These are phyloP conservation scores for Spergularia azorica DNA, from an alignment of 179 eudicot species.

Conservation along the genomic window DNA sequence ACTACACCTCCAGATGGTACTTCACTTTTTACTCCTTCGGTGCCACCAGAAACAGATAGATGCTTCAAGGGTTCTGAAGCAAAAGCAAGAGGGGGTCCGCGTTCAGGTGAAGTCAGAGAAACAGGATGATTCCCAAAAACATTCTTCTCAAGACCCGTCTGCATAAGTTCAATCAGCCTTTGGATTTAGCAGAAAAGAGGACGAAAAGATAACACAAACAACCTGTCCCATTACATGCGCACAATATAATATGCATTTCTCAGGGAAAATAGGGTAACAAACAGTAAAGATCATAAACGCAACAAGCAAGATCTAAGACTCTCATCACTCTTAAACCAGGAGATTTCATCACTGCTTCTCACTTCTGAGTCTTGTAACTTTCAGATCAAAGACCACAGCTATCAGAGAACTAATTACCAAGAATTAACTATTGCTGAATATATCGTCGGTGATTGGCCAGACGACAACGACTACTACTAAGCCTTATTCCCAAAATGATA, in stretches of 20 bases:
- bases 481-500: no score
- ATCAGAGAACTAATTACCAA: background rate
- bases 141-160: conserved; percentile 82
- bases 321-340: background rate
- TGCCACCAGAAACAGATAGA: conserved; percentile 36
- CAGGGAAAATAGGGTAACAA: background rate
- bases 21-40: conserved; percentile 30
- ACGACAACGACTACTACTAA: no score
- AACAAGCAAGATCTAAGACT: background rate
- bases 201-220: background rate
- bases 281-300: background rate
- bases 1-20: conserved; percentile 14
- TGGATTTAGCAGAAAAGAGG: background rate
- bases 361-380: background rate
- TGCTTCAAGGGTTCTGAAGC: conserved; percentile 60
- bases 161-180: conserved; percentile 32
- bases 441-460: background rate
- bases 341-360: background rate
- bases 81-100: conserved; percentile 71
- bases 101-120: conserved; percentile 37
- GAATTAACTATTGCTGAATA: background rate
- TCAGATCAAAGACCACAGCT: background rate
- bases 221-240: background rate
- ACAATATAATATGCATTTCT: background rate
- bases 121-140: conserved; percentile 82